These are phyloP conservation scores for Xylaria sp. DNA, from an alignment of 495 filamentous ascomycete species.

Conservation along the genomic window DNA sequence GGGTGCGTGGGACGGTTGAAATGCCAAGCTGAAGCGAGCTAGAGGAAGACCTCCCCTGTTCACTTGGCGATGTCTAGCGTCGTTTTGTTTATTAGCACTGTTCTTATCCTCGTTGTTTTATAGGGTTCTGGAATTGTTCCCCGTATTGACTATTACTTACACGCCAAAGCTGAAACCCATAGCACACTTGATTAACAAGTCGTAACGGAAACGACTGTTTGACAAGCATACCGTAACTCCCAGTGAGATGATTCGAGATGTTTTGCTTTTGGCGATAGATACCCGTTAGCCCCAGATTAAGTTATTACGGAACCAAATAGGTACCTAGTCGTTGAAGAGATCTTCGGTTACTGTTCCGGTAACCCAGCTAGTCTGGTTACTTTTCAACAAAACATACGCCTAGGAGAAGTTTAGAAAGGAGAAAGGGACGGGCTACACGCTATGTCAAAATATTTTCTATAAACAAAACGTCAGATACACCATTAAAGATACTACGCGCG, in stretches of 20 bases:
- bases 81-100: slow-evolving; percentile 8
- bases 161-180: slow-evolving; percentile 10
- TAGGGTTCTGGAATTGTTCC: slow-evolving; percentile 10
- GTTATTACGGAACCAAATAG: slow-evolving; percentile 22
- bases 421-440: background rate
- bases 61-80: slow-evolving; percentile 9
- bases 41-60: slow-evolving; percentile 12
- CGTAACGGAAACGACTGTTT: background rate
- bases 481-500: background rate
- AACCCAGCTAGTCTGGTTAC: background rate
- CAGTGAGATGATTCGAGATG: background rate
- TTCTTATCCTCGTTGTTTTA: background rate
- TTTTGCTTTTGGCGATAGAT: slow-evolving; percentile 9
- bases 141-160: background rate
- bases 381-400: background rate
- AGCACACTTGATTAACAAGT: background rate
- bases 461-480: background rate
- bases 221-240: slow-evolving; percentile 11
- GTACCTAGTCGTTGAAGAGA: background rate
- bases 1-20: slow-evolving; percentile 5
- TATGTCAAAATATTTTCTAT: background rate
- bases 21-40: slow-evolving; percentile 15
- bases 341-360: background rate
- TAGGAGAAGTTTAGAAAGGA: background rate
- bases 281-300: slow-evolving; percentile 23